Conservation (phyloP, 1,139 yeast species). For the Geotrichum candidum region DNA sequence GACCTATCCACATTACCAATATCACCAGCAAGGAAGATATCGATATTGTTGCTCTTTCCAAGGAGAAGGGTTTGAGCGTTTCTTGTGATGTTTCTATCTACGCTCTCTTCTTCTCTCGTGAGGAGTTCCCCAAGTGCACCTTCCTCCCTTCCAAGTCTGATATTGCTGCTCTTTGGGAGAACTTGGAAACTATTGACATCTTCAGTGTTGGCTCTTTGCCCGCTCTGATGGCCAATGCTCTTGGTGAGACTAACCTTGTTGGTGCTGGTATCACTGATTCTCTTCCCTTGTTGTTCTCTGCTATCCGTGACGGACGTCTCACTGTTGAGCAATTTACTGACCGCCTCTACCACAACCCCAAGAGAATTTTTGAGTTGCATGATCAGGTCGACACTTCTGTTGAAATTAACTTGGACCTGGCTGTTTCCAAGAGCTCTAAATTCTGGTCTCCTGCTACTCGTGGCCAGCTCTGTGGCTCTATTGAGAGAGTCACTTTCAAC, state of each 20-base stretch:
- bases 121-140: conserved; percentile 59
- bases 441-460: conserved; percentile 48
- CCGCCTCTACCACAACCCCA: conserved; percentile 79
- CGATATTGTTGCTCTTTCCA: conserved; percentile 77
- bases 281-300: conserved; percentile 74
- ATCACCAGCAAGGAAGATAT: conserved; percentile 79
- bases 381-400: conserved; percentile 67
- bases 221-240: conserved; percentile 59
- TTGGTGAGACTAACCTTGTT: conserved; percentile 53
- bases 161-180: conserved; percentile 77
- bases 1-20: conserved; percentile 84
- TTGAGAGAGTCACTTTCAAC: conserved; percentile 79
- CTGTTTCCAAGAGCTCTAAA: conserved; percentile 41
- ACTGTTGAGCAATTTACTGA: conserved; percentile 65
- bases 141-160: conserved; percentile 78
- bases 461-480: conserved; percentile 61
- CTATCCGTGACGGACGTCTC: conserved; percentile 68
- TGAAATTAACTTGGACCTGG: conserved; percentile 79
- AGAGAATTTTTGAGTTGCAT: conserved; percentile 74
- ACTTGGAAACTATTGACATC: conserved; percentile 68
- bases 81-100: conserved; percentile 88
- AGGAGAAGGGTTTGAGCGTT: conserved; percentile 71
- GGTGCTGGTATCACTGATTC: conserved; percentile 79
- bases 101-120: conserved; percentile 68
- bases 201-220: conserved; percentile 85